Evolutionary conservation across 169 alveolate genomes (phyloP).

Genomic region (Babesia bovis): DNA sequence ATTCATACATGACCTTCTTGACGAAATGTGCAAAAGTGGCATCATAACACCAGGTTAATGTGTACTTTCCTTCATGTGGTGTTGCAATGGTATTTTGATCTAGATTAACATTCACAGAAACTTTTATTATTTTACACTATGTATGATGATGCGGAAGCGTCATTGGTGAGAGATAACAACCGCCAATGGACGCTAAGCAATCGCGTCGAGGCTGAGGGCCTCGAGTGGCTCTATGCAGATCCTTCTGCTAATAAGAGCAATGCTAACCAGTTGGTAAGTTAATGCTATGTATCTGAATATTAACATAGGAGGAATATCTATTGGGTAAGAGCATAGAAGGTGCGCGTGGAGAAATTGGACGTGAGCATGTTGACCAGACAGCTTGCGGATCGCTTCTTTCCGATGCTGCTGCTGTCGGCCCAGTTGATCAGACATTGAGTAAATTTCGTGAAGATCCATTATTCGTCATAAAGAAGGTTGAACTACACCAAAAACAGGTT

Average conservation of each 20-base stretch:
- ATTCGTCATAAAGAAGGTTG: constrained; percentile 60
- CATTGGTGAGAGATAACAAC: constrained; percentile 22
- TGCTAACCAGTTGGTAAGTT: constrained; percentile 24
- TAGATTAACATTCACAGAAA: background rate
- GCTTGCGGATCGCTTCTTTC: constrained; percentile 47
- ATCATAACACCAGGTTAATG: background rate
- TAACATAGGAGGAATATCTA: constrained; percentile 45
- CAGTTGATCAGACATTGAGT: constrained; percentile 39
- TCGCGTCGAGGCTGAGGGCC: constrained; percentile 67
- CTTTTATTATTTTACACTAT: background rate
- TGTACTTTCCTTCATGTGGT: background rate
- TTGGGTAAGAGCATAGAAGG: constrained; percentile 66
- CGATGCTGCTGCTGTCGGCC: background rate
- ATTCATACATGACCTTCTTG: background rate
- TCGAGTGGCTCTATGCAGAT: constrained; percentile 70
- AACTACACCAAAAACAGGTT: constrained; percentile 56
- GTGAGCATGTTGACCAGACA: constrained; percentile 12
- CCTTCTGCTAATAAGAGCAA: constrained; percentile 35
- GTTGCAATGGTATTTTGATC: background rate
- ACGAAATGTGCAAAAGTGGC: background rate
- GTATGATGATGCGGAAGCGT: constrained; percentile 26
- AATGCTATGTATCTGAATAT: background rate
- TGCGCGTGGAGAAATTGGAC: constrained; percentile 50
- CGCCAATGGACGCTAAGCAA: constrained; percentile 42
- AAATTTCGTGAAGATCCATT: constrained; percentile 68